Percentiles rank a stretch among this genome's conserved stretches.
These are phyloP conservation scores for Tolypocladium guangdongense DNA, from an alignment of 2,329 filamentous ascomycete genomes.

Conservation along the genomic window DNA sequence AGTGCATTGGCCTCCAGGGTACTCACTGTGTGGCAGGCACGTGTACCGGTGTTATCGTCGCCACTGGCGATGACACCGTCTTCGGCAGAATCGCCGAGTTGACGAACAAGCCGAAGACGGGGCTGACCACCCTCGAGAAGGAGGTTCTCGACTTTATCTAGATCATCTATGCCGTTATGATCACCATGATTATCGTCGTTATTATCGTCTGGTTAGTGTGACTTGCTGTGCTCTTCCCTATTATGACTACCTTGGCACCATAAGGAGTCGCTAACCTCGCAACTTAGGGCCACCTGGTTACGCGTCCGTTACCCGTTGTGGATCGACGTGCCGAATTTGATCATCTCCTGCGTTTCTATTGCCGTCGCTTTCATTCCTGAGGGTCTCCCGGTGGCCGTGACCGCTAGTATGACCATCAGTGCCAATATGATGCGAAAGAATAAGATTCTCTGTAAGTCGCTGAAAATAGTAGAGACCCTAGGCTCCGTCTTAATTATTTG, in stretches of 20 bases:
- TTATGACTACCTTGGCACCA: too few relatives aligned
- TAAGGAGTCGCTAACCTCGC: too few relatives aligned
- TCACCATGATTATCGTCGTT: slow-evolving; percentile 52
- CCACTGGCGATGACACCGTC: slow-evolving; percentile 61
- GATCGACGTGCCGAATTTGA: slow-evolving; percentile 62
- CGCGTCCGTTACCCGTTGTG: slow-evolving; percentile 53
- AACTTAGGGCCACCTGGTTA: slow-evolving; percentile 56
- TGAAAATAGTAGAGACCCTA: slow-evolving; percentile 68
- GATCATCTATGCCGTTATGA: slow-evolving; percentile 58
- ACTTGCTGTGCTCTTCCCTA: too few relatives aligned
- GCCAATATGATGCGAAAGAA: slow-evolving; percentile 69
- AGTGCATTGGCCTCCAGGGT: slow-evolving; percentile 67
- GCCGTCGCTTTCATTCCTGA: slow-evolving; percentile 70
- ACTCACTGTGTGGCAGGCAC: slow-evolving; percentile 65
- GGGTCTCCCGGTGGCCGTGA: slow-evolving; percentile 58
- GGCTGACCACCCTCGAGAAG: slow-evolving; percentile 58
- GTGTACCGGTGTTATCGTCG: slow-evolving; percentile 56
- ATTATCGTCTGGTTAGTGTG: slow-evolving; percentile 50
- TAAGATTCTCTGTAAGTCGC: slow-evolving; percentile 67
- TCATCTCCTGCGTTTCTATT: slow-evolving; percentile 61
- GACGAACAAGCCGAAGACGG: slow-evolving; percentile 56
- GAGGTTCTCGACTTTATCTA: slow-evolving; percentile 64
- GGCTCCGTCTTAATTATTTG: slow-evolving; percentile 64
- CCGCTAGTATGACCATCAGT: slow-evolving; percentile 61
- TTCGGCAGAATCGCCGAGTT: slow-evolving; percentile 67